These are phyloP conservation scores for Candida fluviatilis DNA, from an alignment of 805 yeast genomes.

Conservation along the genomic window DNA sequence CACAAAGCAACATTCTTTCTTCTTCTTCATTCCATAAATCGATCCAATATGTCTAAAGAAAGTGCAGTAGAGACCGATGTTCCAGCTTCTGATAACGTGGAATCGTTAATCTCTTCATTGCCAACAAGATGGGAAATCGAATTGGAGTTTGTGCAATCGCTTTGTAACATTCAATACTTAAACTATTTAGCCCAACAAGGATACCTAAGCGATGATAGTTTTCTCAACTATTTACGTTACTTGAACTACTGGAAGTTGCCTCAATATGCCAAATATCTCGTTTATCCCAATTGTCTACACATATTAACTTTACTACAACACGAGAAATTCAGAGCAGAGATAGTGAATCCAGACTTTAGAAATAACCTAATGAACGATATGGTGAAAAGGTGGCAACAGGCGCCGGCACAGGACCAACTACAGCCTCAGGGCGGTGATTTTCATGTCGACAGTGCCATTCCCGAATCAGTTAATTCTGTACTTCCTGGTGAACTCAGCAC, in stretches of 20 bases:
- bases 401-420: not conserved
- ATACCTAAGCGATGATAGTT: conserved; percentile 65
- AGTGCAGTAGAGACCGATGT: not conserved
- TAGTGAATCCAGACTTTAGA: conserved; percentile 54
- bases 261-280: conserved; percentile 63
- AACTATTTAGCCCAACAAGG: conserved; percentile 83
- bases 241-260: conserved; percentile 83
- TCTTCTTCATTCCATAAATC: no score
- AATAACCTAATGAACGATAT: conserved; percentile 65
- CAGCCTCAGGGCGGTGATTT: not conserved
- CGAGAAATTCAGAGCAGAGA: conserved; percentile 50
- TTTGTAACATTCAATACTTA: conserved; percentile 85
- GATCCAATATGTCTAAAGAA: no score
- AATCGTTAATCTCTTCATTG: conserved; percentile 21
- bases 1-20: no score
- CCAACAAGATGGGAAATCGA: conserved; percentile 88
- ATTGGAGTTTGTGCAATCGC: conserved; percentile 89
- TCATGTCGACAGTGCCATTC: no score
- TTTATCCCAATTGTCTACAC: conserved; percentile 86
- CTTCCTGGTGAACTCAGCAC: no score
- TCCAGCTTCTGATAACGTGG: not conserved
- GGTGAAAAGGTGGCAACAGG: conserved; percentile 62
- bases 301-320: conserved; percentile 61
- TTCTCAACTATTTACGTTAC: conserved; percentile 72
- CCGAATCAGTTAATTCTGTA: no score